Evolutionary conservation across 129 eudicot genomes (phyloP).

Genomic region (Flaveria brownii): DNA sequence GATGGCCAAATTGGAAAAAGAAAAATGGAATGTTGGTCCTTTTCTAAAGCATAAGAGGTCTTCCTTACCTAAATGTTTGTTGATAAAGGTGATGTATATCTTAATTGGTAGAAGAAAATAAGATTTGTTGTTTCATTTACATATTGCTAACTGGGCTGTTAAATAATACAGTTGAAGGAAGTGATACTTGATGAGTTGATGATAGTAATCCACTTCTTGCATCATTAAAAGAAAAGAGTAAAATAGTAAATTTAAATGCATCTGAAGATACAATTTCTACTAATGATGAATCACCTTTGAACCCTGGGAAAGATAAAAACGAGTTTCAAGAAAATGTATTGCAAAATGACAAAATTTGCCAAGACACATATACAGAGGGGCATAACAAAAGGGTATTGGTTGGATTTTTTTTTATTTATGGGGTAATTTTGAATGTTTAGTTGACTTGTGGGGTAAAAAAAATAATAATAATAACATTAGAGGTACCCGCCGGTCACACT

Average conservation of each 20-base stretch:
- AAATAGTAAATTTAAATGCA: slow-evolving; percentile 29
- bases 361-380: slow-evolving; percentile 17
- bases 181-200: slow-evolving; percentile 51
- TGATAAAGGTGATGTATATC: slow-evolving; percentile 55
- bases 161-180: slow-evolving; percentile 61
- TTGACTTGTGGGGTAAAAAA: too few species aligned
- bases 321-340: slow-evolving; percentile 16
- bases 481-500: too few species aligned
- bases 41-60: slow-evolving; percentile 55
- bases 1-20: slow-evolving; percentile 38
- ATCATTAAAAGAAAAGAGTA: slow-evolving; percentile 63
- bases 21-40: slow-evolving; percentile 48
- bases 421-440: too few species aligned
- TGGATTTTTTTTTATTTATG: too few species aligned
- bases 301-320: slow-evolving; percentile 18
- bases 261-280: slow-evolving; percentile 25
- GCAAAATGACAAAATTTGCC: slow-evolving; percentile 21
- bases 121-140: slow-evolving; percentile 2
- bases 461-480: too few species aligned
- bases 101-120: slow-evolving; percentile 6
- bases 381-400: slow-evolving; percentile 5
- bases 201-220: slow-evolving; percentile 49
- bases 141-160: slow-evolving; percentile 14
- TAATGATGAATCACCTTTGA: slow-evolving; percentile 16
- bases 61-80: slow-evolving; percentile 44